A percentile compares a stretch with the other conserved stretches of the same genome.
Evolutionary conservation across 371 early-diverging fungal species (phyloP).

Genomic region (Circinella minor): DNA sequence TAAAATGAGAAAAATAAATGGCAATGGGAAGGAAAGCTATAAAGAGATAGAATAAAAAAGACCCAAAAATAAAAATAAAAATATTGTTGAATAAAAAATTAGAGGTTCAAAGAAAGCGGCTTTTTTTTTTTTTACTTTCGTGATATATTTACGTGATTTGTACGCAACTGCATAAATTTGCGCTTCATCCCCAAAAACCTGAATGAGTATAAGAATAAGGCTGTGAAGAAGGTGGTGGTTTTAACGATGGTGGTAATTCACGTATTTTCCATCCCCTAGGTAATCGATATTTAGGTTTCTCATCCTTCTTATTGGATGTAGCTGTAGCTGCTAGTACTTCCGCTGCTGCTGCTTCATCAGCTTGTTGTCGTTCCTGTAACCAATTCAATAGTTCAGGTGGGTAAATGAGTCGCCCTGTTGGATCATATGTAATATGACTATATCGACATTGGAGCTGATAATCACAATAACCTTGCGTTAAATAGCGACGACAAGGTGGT

Average conservation of each 20-base stretch:
- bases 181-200: neutral
- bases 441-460: constrained; percentile 42
- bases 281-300: constrained; percentile 25
- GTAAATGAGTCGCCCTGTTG: constrained; percentile 22
- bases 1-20: neutral
- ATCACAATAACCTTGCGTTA: constrained; percentile 36
- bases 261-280: constrained; percentile 49
- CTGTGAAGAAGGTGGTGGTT: constrained; percentile 33
- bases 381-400: constrained; percentile 35
- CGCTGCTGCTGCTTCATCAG: constrained; percentile 1
- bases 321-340: constrained; percentile 6
- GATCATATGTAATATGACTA: constrained; percentile 37
- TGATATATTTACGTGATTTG: too few species aligned
- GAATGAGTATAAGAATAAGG: neutral
- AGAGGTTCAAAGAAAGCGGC: too few species aligned
- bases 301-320: neutral
- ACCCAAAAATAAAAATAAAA: neutral
- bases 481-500: constrained; percentile 40
- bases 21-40: too few species aligned
- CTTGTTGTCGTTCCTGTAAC: constrained; percentile 28
- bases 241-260: constrained; percentile 45
- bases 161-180: neutral
- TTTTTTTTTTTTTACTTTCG: too few species aligned
- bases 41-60: neutral
- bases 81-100: too few species aligned